These are phyloP conservation scores for Polygonum maritimum DNA, from an alignment of 148 eudicot species.

Conservation along the genomic window DNA sequence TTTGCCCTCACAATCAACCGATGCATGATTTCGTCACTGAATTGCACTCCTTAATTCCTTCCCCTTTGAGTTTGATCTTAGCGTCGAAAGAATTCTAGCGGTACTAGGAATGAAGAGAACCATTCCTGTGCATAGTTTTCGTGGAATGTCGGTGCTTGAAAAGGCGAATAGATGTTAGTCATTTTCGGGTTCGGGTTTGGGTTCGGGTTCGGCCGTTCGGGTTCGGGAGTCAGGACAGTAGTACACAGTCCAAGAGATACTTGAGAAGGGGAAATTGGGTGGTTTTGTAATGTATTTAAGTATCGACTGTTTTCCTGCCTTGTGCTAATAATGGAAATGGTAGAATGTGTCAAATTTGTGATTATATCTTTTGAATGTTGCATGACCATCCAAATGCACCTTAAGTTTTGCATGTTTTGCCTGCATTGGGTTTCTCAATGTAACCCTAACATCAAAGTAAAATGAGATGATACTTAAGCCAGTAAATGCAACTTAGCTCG, in stretches of 20 bases:
- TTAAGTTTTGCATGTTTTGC: too few relatives aligned
- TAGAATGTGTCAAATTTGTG: not conserved
- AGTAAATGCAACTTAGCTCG: too few relatives aligned
- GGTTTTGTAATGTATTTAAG: not conserved
- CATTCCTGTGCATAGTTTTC: conserved; percentile 5
- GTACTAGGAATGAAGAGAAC: conserved; percentile 9
- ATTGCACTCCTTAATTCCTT: not conserved
- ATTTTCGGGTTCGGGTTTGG: conserved; percentile 1
- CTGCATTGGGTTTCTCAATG: too few relatives aligned
- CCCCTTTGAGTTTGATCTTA: conserved; percentile 12
- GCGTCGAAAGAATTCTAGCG: conserved; percentile 1
- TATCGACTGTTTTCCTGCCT: not conserved
- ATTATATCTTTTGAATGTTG: not conserved
- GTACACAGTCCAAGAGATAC: not conserved
- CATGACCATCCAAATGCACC: not conserved
- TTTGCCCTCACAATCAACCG: conserved; percentile 39
- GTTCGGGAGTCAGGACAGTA: not conserved
- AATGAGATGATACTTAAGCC: too few relatives aligned
- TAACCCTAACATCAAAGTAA: too few relatives aligned
- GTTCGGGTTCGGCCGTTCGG: not conserved
- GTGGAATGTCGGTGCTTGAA: not conserved
- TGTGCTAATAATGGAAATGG: not conserved
- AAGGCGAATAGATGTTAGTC: not conserved
- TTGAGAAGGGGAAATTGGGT: not conserved
- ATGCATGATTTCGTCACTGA: not conserved